Evolutionary conservation across 1,284 basidiomycete species (phyloP).

Genomic region (Singerocomus inundabilis): DNA sequence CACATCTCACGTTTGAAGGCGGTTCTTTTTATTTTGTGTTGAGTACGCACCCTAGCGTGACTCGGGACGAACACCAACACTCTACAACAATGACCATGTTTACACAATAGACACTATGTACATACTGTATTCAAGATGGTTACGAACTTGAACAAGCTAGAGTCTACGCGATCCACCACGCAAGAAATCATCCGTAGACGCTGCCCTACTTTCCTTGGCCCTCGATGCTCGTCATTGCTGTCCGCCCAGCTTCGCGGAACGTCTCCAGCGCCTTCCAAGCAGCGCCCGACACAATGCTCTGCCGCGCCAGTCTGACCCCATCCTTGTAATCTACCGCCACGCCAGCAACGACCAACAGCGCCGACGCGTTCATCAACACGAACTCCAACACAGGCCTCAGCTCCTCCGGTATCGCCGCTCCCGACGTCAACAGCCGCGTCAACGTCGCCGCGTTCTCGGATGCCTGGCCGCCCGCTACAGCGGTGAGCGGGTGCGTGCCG

Average conservation of each 20-base stretch:
- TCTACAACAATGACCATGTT: no score
- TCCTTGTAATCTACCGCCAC: conserved; percentile 67
- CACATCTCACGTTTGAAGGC: no score
- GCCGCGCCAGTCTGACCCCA: conserved; percentile 70
- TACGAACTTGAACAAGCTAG: no score
- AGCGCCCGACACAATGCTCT: conserved; percentile 70
- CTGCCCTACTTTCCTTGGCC: not conserved
- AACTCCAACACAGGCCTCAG: conserved; percentile 73
- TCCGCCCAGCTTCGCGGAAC: conserved; percentile 32
- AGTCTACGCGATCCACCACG: no score
- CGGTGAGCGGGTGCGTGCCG: conserved; percentile 59
- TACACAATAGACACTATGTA: no score
- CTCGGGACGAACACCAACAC: no score
- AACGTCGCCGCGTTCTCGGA: conserved; percentile 74
- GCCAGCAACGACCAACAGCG: conserved; percentile 79
- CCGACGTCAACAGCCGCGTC: conserved; percentile 54
- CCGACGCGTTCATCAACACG: conserved; percentile 83
- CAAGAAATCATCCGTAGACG: no score
- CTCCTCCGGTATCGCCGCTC: conserved; percentile 47
- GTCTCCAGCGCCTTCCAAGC: conserved; percentile 70
- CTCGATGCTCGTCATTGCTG: not conserved
- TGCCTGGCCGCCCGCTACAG: conserved; percentile 73
- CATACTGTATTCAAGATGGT: no score
- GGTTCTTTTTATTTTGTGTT: no score
- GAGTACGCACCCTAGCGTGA: no score